Evolutionary conservation across 305 asterid species (phyloP).

Genomic region (Solanum chacoense): DNA sequence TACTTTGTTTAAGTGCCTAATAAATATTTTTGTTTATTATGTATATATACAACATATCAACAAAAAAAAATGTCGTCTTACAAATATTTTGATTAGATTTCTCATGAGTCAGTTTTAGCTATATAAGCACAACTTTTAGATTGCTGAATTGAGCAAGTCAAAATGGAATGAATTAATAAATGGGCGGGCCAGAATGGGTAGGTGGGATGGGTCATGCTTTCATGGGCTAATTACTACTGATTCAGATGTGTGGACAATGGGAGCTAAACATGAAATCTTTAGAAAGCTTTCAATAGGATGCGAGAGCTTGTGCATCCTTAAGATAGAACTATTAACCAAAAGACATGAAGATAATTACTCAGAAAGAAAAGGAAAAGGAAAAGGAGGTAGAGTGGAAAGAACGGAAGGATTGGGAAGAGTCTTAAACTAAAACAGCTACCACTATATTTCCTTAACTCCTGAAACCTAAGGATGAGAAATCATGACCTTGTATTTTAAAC

Average conservation of each 20-base stretch:
- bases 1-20: not conserved
- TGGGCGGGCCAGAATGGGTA: not conserved
- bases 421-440: not conserved
- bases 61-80: not conserved
- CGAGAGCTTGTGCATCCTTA: not conserved
- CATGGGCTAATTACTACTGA: not conserved
- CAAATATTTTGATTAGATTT: not conserved
- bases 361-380: not conserved
- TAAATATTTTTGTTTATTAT: not conserved
- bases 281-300: not conserved
- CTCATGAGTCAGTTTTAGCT: not conserved
- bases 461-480: not conserved
- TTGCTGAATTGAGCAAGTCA: not conserved
- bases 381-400: not conserved
- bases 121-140: not conserved
- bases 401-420: not conserved
- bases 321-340: not conserved
- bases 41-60: not conserved
- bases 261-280: not conserved
- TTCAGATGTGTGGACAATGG: not conserved
- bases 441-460: not conserved
- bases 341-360: not conserved
- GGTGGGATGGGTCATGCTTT: not conserved
- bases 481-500: not conserved
- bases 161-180: not conserved